Evolutionary conservation across 2,329 filamentous ascomycete genomes (phyloP).

Genomic region (Phialophora tarda): DNA sequence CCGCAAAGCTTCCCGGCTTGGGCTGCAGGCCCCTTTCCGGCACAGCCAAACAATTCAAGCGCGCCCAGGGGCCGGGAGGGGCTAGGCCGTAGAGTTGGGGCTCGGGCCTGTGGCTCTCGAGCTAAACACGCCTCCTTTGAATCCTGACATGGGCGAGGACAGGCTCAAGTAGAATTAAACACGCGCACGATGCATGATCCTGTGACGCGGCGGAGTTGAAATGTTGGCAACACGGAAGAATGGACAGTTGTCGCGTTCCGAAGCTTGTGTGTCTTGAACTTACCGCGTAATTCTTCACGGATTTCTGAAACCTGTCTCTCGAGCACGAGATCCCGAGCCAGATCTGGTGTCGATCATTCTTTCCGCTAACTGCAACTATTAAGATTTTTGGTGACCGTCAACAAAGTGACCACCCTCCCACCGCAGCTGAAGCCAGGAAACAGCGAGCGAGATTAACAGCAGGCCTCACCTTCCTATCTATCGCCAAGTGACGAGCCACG

Average conservation of each 20-base stretch:
- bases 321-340: slow-evolving; percentile 6
- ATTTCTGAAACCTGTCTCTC: slow-evolving; percentile 1
- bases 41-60: slow-evolving; percentile 14
- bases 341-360: slow-evolving; percentile 12
- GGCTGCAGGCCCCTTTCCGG: slow-evolving; percentile 15
- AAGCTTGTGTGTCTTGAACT: neutral
- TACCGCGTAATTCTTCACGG: neutral
- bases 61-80: neutral
- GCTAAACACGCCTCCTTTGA: neutral
- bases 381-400: neutral
- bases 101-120: neutral
- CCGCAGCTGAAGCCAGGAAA: neutral
- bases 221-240: neutral
- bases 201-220: neutral
- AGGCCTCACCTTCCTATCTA: neutral
- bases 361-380: slow-evolving; percentile 1
- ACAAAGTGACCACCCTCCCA: neutral
- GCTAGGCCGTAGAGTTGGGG: slow-evolving; percentile 5
- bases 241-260: slow-evolving; percentile 1
- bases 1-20: neutral
- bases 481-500: neutral
- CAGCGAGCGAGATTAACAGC: neutral
- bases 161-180: neutral
- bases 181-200: slow-evolving; percentile 3
- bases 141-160: neutral